Evolutionary conservation across 768 basidiomycete genomes (phyloP).

Genomic region (Mycena chlorophos): DNA sequence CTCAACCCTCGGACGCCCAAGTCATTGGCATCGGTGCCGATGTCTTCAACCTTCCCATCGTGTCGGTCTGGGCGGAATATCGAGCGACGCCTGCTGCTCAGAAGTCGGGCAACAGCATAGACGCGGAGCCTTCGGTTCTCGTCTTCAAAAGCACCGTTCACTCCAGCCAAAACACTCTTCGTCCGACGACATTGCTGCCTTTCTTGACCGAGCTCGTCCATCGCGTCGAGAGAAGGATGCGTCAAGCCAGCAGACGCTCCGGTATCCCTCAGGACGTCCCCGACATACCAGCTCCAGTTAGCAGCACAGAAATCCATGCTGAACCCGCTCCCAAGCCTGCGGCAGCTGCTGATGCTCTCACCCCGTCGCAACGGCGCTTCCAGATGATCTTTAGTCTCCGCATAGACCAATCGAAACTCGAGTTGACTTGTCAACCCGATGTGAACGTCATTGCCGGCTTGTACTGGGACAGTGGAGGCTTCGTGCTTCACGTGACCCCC

Average conservation of each 20-base stretch:
- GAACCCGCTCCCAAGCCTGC: conserved; percentile 16
- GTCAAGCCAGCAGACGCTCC: conserved; percentile 43
- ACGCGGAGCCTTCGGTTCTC: conserved; percentile 57
- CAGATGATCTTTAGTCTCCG: conserved; percentile 85
- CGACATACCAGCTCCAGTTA: conserved; percentile 1
- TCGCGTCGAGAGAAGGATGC: conserved; percentile 70
- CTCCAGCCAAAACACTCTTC: conserved; percentile 81
- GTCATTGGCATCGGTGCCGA: conserved; percentile 57
- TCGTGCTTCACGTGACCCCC: conserved; percentile 76
- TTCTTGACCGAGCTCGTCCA: conserved; percentile 79
- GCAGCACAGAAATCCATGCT: conserved; percentile 12
- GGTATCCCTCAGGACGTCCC: conserved; percentile 8
- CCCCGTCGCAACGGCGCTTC: conserved; percentile 47
- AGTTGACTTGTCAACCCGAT: conserved; percentile 86
- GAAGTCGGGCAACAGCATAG: conserved; percentile 33
- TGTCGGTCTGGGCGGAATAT: conserved; percentile 85
- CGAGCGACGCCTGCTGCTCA: conserved; percentile 53
- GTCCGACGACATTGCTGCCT: conserved; percentile 73
- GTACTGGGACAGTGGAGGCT: conserved; percentile 94
- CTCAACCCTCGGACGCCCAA: conserved; percentile 54
- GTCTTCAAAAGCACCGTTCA: conserved; percentile 88
- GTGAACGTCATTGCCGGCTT: conserved; percentile 89
- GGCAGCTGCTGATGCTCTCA: conserved; percentile 12
- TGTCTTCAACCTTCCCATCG: conserved; percentile 68
- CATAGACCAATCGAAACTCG: conserved; percentile 86